A percentile compares a stretch with the other conserved stretches of the same genome.
These are phyloP conservation scores for Dillenia suffruticosa DNA, from an alignment of 164 flowering plant species.

Conservation along the genomic window DNA sequence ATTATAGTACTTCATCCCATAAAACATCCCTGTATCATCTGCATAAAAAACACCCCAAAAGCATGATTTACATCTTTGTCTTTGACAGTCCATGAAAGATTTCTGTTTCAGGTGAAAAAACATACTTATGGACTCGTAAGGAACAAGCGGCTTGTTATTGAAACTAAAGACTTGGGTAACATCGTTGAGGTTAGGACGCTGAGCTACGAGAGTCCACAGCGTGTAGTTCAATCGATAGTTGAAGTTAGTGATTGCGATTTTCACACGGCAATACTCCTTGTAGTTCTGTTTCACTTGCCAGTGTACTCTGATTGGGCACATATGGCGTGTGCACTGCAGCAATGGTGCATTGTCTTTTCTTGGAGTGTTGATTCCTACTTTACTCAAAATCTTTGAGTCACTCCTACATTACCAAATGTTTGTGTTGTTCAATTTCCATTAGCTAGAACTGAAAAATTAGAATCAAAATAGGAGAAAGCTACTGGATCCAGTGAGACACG, in stretches of 20 bases:
- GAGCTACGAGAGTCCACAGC: constrained; percentile 70
- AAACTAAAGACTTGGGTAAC: constrained; percentile 69
- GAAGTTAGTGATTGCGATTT: constrained; percentile 63
- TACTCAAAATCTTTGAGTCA: too few species aligned
- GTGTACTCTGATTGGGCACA: constrained; percentile 75
- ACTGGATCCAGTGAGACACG: constrained; percentile 27
- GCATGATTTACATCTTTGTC: too few species aligned
- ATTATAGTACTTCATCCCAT: constrained; percentile 56
- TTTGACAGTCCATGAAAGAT: too few species aligned
- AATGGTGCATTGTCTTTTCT: constrained; percentile 36
- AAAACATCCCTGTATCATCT: constrained; percentile 63
- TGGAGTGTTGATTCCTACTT: too few species aligned
- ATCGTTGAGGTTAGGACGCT: constrained; percentile 80
- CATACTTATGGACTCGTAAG: constrained; percentile 64
- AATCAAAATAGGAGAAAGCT: too few species aligned
- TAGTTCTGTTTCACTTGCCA: constrained; percentile 77
- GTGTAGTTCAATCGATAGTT: constrained; percentile 72
- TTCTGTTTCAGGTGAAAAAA: constrained; percentile 1
- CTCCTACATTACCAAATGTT: too few species aligned
- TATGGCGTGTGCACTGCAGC: constrained; percentile 69
- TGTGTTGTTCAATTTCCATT: neutral
- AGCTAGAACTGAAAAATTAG: too few species aligned
- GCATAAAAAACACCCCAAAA: constrained; percentile 5
- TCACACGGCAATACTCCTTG: constrained; percentile 76
- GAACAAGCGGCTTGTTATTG: constrained; percentile 56